Conservation (phyloP, 495 filamentous ascomycete genomes). For the Daldinia caldariorum region DNA sequence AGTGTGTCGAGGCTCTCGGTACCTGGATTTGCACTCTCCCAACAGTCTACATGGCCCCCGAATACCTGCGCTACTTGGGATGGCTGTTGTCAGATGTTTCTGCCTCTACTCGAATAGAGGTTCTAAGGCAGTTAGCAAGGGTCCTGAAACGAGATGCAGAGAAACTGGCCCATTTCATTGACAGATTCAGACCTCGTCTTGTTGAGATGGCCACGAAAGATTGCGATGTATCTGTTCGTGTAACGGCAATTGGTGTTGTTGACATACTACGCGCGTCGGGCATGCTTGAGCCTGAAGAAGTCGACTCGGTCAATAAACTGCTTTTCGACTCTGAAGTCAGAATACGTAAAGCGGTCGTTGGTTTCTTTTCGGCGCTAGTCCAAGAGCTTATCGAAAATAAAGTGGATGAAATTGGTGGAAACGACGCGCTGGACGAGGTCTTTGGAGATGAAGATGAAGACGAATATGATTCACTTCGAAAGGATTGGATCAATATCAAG, state of each 20-base stretch:
- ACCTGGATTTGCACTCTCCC: slow-evolving; percentile 86
- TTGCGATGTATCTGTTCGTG: slow-evolving; percentile 78
- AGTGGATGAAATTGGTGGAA: slow-evolving; percentile 82
- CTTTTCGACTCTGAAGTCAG: slow-evolving; percentile 86
- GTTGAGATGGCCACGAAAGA: slow-evolving; percentile 93
- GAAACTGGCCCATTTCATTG: slow-evolving; percentile 85
- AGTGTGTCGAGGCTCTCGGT: slow-evolving; percentile 84
- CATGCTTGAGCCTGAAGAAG: slow-evolving; percentile 87
- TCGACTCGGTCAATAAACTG: slow-evolving; percentile 83
- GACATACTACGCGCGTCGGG: slow-evolving; percentile 84
- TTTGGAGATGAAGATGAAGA: slow-evolving; percentile 78
- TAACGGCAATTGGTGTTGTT: slow-evolving; percentile 79
- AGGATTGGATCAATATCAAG: slow-evolving; percentile 90
- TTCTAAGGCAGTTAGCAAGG: slow-evolving; percentile 79
- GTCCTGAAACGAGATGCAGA: slow-evolving; percentile 82
- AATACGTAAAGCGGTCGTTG: slow-evolving; percentile 85
- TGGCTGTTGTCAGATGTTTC: slow-evolving; percentile 89
- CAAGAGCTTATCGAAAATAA: slow-evolving; percentile 81
- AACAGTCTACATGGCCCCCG: slow-evolving; percentile 85
- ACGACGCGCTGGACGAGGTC: slow-evolving; percentile 67
- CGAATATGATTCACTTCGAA: slow-evolving; percentile 76
- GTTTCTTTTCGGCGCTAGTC: slow-evolving; percentile 88
- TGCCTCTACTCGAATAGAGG: slow-evolving; percentile 74
- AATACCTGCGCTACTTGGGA: slow-evolving; percentile 90
- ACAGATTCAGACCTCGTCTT: slow-evolving; percentile 84